phyloP scores from a whole-genome alignment of 1,284 basidiomycete species.

The Ceratobasidium sp. region DNA sequence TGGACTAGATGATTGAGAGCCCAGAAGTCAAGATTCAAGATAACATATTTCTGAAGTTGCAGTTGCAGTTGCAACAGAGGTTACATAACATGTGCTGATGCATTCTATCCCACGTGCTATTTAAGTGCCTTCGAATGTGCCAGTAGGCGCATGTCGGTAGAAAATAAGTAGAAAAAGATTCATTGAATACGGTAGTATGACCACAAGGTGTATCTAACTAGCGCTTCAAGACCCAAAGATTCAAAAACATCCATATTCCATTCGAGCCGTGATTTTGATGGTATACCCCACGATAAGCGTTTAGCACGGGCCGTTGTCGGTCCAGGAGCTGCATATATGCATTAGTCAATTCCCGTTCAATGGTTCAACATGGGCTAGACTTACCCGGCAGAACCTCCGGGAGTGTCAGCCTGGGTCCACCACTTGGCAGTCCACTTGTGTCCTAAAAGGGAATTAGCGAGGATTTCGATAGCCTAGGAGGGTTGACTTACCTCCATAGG shows the following conservation, averaged over 20 bases:
- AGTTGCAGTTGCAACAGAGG: too few relatives aligned
- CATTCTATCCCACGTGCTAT: background rate
- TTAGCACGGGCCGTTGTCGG: slow-evolving; percentile 45
- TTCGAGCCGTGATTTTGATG: background rate
- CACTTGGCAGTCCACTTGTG: slow-evolving; percentile 42
- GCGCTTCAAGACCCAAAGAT: background rate
- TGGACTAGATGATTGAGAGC: too few relatives aligned
- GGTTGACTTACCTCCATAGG: slow-evolving; percentile 44
- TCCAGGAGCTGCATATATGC: slow-evolving; percentile 28
- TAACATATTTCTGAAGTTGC: too few relatives aligned
- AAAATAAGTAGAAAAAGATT: background rate
- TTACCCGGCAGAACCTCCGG: slow-evolving; percentile 37
- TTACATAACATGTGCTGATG: too few relatives aligned
- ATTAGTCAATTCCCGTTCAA: background rate
- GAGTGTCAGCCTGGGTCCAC: slow-evolving; percentile 51
- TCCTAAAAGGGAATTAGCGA: background rate
- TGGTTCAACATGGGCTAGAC: background rate
- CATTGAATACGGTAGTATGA: background rate
- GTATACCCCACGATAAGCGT: background rate
- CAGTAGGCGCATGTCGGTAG: background rate
- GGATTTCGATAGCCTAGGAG: background rate
- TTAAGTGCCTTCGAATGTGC: background rate
- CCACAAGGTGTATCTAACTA: background rate
- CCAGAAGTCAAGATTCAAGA: too few relatives aligned
- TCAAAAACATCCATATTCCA: background rate